A percentile compares a stretch with the other conserved stretches of the same genome.
These are phyloP conservation scores for Laetiporus sulphureus DNA, from an alignment of 1,284 basidiomycete genomes.

Conservation along the genomic window DNA sequence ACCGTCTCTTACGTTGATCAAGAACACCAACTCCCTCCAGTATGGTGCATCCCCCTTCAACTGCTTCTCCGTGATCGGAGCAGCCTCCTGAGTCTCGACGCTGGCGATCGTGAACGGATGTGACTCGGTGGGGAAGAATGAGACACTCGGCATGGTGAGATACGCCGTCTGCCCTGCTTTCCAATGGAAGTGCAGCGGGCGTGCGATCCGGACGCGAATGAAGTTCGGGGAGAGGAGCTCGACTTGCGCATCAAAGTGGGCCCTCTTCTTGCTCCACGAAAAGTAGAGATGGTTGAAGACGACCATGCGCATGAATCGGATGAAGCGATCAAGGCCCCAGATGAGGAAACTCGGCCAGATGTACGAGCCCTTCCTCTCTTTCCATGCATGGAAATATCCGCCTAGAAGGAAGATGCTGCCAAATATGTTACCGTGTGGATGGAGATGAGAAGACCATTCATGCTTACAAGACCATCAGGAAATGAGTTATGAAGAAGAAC, in stretches of 20 bases:
- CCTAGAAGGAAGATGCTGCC: conserved; percentile 19
- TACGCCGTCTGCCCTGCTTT: conserved; percentile 47
- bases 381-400: conserved; percentile 29
- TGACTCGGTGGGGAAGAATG: conserved; percentile 36
- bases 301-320: conserved; percentile 44
- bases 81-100: conserved; percentile 22
- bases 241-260: conserved; percentile 31
- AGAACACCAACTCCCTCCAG: conserved; percentile 40
- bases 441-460: too few relatives aligned
- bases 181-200: conserved; percentile 37
- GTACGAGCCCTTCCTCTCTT: conserved; percentile 22
- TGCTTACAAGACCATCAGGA: conserved; percentile 20
- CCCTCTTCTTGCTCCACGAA: conserved; percentile 17
- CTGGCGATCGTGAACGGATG: conserved; percentile 53
- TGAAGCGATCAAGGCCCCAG: conserved; percentile 58
- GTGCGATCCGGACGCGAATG: conserved; percentile 41
- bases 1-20: conserved; percentile 45
- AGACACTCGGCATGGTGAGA: conserved; percentile 38
- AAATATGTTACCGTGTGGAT: too few relatives aligned
- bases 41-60: conserved; percentile 10
- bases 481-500: conserved; percentile 22
- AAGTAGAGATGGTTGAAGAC: conserved; percentile 44
- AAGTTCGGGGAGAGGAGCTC: conserved; percentile 44
- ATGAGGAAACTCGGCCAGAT: conserved; percentile 55
- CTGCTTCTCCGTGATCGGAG: conserved; percentile 7